Base-by-base conservation (phyloP, 2,329 filamentous ascomycete genomes). In the Stachybotrys chartarum region DNA sequence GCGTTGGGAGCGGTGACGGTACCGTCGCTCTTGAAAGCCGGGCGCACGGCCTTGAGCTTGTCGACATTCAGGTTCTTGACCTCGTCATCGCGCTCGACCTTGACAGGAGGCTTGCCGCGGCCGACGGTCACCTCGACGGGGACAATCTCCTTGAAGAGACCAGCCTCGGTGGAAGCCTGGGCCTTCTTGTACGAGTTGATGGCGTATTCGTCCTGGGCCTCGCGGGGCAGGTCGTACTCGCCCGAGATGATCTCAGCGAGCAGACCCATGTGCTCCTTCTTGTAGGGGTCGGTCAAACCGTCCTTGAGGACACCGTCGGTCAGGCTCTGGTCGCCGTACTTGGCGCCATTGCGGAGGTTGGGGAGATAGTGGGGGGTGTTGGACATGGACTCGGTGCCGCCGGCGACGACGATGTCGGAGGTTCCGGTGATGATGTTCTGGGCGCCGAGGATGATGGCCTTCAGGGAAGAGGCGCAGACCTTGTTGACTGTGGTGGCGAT, bases 351-450 rank as follows among this genome's bases (percentile, higher is more conserved):
- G 72, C 94, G 89, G 65, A 96, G 80, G 72, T 79, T 89, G 61
- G 91, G 89, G 54, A 97, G 87, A 79, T 99, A 99, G 79, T 99
- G 92, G 53, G 94, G 94, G 54, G 88, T 82, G 78, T 97, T 97
- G 70, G 92, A 96, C 94, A 99, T 99, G 79, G 91, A 96, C 80
- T 99, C 94, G 63, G 93, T 86, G 65, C 94, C 94, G 69, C 92
- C 94, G 61, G 92, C 94, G 57, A 99, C 91, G 61, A 99, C 86
- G 62, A 97, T 87, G 64, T 90, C 87, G 61, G 93, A 93, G 70
- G 91, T 96, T 64, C 94, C 93, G 54, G 92, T 96, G 73, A 97
- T 91, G 78, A 99, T 99, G 66, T 93, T 97, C 76, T 97, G 94
- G 53, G 93, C 90, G 64, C 89, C 94, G 58, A 99, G 82, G 62